Conservation (phyloP, 768 basidiomycete species). For the Rubroboletus satanas region DNA sequence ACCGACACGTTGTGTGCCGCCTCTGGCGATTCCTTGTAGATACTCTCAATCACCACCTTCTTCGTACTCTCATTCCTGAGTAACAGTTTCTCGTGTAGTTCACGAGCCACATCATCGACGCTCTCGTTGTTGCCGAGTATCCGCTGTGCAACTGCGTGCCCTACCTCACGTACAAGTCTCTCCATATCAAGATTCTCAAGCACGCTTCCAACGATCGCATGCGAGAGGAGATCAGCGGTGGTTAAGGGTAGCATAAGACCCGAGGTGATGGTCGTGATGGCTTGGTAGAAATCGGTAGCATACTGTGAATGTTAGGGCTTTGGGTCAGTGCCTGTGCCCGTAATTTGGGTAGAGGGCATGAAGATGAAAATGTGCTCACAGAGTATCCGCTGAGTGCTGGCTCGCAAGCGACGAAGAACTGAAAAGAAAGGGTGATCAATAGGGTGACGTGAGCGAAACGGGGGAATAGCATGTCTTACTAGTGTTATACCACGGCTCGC, state of each 20-base stretch:
- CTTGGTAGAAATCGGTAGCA: conserved; percentile 93
- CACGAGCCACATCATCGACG: conserved; percentile 93
- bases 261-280: conserved; percentile 87
- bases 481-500: conserved; percentile 87
- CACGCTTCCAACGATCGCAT: conserved; percentile 95
- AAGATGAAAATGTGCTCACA: conserved; percentile 39
- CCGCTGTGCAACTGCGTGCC: conserved; percentile 86
- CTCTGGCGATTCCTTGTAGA: conserved; percentile 89
- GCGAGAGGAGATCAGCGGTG: conserved; percentile 89
- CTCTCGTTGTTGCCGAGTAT: conserved; percentile 92
- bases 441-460: not conserved
- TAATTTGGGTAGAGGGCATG: conserved; percentile 15
- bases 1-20: conserved; percentile 85
- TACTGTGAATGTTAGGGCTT: conserved; percentile 45
- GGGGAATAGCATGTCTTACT: conserved; percentile 42
- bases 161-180: conserved; percentile 90
- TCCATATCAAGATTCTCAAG: conserved; percentile 99
- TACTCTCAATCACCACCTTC: conserved; percentile 93
- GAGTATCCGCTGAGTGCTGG: conserved; percentile 92
- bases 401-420: conserved; percentile 99
- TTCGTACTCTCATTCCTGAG: conserved; percentile 96
- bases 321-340: conserved; percentile 4
- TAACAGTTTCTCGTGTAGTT: conserved; percentile 86
- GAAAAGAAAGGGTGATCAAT: conserved; percentile 10
- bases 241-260: conserved; percentile 95